These are phyloP conservation scores for Geotrichum klebahnii DNA, from an alignment of 1,139 yeast species.

Conservation along the genomic window DNA sequence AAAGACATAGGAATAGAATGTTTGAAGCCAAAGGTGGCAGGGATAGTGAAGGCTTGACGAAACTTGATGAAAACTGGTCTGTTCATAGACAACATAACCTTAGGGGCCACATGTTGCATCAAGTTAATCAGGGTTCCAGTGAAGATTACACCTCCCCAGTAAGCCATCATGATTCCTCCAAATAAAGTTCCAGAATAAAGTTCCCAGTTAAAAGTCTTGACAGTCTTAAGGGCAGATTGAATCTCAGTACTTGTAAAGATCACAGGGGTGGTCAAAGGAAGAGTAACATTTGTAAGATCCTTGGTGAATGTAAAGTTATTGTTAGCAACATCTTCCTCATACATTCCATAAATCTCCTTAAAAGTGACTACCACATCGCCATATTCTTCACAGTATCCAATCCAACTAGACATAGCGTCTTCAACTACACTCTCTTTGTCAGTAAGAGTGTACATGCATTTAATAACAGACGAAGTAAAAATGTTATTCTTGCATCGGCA, in stretches of 20 bases:
- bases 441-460: neutral
- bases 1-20: constrained; percentile 33
- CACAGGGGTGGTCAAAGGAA: neutral
- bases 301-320: neutral
- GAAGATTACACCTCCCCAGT: constrained; percentile 28
- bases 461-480: neutral
- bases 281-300: neutral
- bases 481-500: neutral
- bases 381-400: neutral
- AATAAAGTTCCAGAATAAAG: constrained; percentile 5
- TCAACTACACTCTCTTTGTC: neutral
- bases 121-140: constrained; percentile 26
- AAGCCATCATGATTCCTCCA: constrained; percentile 24
- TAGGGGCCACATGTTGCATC: constrained; percentile 9
- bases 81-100: constrained; percentile 11
- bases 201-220: constrained; percentile 5
- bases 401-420: neutral
- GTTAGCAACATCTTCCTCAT: neutral
- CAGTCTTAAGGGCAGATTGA: neutral
- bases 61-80: constrained; percentile 24
- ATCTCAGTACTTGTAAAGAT: neutral
- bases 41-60: constrained; percentile 33
- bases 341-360: neutral
- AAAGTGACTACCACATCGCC: neutral
- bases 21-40: constrained; percentile 33